Percentiles rank a stretch among this genome's conserved stretches.
phyloP scores from a whole-genome alignment of 352 stramenopile genomes.

The Lagenidium sp. region DNA sequence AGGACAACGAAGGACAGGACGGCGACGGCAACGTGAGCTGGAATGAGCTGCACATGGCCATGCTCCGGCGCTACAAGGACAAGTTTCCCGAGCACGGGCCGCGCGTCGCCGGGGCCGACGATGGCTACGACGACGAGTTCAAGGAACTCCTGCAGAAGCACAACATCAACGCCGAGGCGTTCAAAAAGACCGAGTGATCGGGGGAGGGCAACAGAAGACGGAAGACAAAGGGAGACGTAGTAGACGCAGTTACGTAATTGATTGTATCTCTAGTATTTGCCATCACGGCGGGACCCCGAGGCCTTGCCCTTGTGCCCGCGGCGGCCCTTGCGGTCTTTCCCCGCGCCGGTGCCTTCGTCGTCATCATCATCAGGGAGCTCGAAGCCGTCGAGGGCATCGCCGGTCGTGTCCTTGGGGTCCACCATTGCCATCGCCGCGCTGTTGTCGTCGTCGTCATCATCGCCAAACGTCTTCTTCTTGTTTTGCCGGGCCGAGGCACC shows the following conservation, averaged over 20 bases:
- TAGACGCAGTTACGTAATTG: background rate
- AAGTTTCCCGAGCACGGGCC: slow-evolving; percentile 64
- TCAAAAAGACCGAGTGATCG: slow-evolving; percentile 32
- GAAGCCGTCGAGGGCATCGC: slow-evolving; percentile 46
- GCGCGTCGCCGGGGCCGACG: slow-evolving; percentile 25
- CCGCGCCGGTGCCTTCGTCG: slow-evolving; percentile 16
- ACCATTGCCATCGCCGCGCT: too few relatives aligned
- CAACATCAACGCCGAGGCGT: slow-evolving; percentile 52
- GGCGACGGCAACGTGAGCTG: slow-evolving; percentile 53
- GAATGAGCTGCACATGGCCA: slow-evolving; percentile 65
- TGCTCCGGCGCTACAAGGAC: slow-evolving; percentile 70
- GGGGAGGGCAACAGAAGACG: background rate
- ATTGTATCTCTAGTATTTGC: slow-evolving; percentile 14
- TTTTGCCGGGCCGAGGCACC: slow-evolving; percentile 46
- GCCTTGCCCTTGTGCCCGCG: slow-evolving; percentile 14
- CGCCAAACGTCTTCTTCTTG: slow-evolving; percentile 70
- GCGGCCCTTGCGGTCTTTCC: slow-evolving; percentile 11
- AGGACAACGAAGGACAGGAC: slow-evolving; percentile 33
- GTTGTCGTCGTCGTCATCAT: slow-evolving; percentile 48
- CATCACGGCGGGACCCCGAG: slow-evolving; percentile 7
- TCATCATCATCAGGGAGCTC: slow-evolving; percentile 24
- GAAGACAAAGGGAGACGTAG: slow-evolving; percentile 1
- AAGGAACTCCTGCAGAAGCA: slow-evolving; percentile 72
- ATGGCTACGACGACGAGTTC: slow-evolving; percentile 82
- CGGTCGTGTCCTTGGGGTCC: slow-evolving; percentile 18